These are phyloP conservation scores for Glebionis coronaria DNA, from an alignment of 129 eudicot genomes.

Conservation along the genomic window DNA sequence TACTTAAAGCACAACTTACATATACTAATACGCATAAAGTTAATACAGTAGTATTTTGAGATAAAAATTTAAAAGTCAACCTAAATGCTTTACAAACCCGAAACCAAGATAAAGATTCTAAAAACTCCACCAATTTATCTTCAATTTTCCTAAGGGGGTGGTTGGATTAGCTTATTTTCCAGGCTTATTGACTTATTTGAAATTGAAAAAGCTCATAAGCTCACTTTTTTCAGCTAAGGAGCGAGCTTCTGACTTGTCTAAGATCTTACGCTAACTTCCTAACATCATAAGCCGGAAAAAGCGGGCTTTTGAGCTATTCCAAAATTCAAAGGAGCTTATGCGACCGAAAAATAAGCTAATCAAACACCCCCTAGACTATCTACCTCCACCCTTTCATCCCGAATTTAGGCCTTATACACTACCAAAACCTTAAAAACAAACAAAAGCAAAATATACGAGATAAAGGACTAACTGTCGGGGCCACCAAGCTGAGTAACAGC, in stretches of 20 bases:
- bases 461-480: conserved; percentile 60
- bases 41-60: too few relatives aligned
- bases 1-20: too few relatives aligned
- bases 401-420: too few relatives aligned
- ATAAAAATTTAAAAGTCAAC: background rate
- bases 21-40: too few relatives aligned
- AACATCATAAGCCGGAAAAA: too few relatives aligned
- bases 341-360: too few relatives aligned
- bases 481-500: conserved; percentile 96
- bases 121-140: background rate
- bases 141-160: background rate
- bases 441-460: background rate
- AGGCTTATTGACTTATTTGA: conserved; percentile 4
- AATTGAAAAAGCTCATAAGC: conserved; percentile 9
- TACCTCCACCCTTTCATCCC: too few relatives aligned
- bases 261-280: too few relatives aligned
- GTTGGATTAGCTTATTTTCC: background rate
- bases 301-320: too few relatives aligned
- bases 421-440: background rate
- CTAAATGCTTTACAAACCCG: background rate
- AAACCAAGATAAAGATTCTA: conserved; percentile 8
- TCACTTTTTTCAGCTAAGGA: background rate
- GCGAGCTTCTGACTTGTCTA: too few relatives aligned
- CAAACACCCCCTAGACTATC: too few relatives aligned
- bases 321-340: too few relatives aligned